Evolutionary conservation across 2,329 filamentous ascomycete species (phyloP).

Genomic region (Aureobasidium sp.): DNA sequence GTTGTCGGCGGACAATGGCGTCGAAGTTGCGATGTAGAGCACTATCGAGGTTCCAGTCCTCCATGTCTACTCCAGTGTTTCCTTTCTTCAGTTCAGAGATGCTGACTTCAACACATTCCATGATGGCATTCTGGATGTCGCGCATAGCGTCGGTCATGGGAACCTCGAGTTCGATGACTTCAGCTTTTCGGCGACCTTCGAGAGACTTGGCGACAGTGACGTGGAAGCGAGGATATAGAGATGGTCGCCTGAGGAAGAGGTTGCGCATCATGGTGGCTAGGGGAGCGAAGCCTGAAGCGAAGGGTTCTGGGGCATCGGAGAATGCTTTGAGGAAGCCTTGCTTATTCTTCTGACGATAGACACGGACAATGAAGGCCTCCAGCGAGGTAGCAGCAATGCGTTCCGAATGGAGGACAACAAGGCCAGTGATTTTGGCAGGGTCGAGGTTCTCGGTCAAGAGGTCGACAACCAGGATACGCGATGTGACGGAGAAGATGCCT

Average conservation of each 20-base stretch:
- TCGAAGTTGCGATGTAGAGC: constrained; percentile 91
- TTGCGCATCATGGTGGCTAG: constrained; percentile 87
- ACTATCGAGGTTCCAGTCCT: constrained; percentile 96
- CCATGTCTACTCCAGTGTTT: constrained; percentile 86
- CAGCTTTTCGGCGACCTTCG: constrained; percentile 85
- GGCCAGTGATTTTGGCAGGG: constrained; percentile 75
- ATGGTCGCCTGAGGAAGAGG: constrained; percentile 78
- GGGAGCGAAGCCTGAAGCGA: constrained; percentile 80
- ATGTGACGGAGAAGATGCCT: constrained; percentile 93
- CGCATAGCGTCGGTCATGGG: constrained; percentile 93
- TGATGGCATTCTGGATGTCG: constrained; percentile 84
- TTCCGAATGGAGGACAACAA: constrained; percentile 84
- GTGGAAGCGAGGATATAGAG: constrained; percentile 90
- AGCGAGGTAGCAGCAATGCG: constrained; percentile 74
- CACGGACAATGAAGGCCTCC: constrained; percentile 89
- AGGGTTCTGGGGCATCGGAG: constrained; percentile 85
- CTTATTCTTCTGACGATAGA: constrained; percentile 93
- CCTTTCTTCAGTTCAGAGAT: constrained; percentile 89
- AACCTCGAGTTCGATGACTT: constrained; percentile 94
- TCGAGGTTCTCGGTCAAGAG: constrained; percentile 75
- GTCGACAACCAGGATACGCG: constrained; percentile 89
- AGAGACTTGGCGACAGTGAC: constrained; percentile 80
- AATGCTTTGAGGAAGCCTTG: constrained; percentile 91
- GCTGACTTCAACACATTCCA: constrained; percentile 93
- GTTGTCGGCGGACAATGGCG: constrained; percentile 72